Conservation (phyloP, 1,284 basidiomycete genomes). For the Papiliotrema laurentii region DNA sequence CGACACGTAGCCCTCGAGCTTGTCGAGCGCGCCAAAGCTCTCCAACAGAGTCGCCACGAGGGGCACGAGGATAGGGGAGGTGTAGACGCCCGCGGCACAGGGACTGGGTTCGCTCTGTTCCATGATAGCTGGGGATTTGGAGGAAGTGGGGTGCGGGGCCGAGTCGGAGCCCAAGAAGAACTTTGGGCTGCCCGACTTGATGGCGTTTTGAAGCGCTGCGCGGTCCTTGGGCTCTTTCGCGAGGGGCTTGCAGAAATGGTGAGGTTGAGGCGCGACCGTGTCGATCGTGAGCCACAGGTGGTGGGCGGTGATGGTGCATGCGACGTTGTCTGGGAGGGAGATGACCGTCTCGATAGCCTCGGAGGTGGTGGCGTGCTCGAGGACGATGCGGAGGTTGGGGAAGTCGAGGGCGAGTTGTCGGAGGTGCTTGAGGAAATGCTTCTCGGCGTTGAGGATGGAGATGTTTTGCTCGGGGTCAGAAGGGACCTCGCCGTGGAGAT, state of each 20-base stretch:
- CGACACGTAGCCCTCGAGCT: slow-evolving; percentile 72
- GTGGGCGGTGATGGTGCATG: slow-evolving; percentile 95
- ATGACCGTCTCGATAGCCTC: slow-evolving; percentile 74
- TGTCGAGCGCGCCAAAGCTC: slow-evolving; percentile 75
- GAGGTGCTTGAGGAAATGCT: slow-evolving; percentile 83
- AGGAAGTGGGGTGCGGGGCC: slow-evolving; percentile 81
- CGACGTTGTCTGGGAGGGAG: slow-evolving; percentile 79
- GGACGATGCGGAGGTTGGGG: slow-evolving; percentile 89
- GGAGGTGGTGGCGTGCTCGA: slow-evolving; percentile 97
- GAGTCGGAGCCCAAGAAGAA: slow-evolving; percentile 99
- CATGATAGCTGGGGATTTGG: slow-evolving; percentile 61
- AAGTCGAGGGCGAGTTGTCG: slow-evolving; percentile 76
- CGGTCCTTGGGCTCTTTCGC: slow-evolving; percentile 95
- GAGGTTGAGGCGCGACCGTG: slow-evolving; percentile 93
- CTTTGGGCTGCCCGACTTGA: slow-evolving; percentile 80
- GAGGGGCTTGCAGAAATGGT: slow-evolving; percentile 97
- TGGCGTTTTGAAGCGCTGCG: slow-evolving; percentile 72
- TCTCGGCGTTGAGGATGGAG: slow-evolving; percentile 91
- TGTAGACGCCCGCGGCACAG: slow-evolving; percentile 92
- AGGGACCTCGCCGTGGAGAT: slow-evolving; percentile 95
- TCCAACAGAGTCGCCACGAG: slow-evolving; percentile 74
- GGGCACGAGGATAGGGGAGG: slow-evolving; percentile 82
- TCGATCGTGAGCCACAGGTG: slow-evolving; percentile 93
- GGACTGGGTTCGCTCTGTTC: slow-evolving; percentile 50
- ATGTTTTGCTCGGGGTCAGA: slow-evolving; percentile 84